Conservation (phyloP, 106 monocot genomes). For the Narthecium ossifragum region DNA sequence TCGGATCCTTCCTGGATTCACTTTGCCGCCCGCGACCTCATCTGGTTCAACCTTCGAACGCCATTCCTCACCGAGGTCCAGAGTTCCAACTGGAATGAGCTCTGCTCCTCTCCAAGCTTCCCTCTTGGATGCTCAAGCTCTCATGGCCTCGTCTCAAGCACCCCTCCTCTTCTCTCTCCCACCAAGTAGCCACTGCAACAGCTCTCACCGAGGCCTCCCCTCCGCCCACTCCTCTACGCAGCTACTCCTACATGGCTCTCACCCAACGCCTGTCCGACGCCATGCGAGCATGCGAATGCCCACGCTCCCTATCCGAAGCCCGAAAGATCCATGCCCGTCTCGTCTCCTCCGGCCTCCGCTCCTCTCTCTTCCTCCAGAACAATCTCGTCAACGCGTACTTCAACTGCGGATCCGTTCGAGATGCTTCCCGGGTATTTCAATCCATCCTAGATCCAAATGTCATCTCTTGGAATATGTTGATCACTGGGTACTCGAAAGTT, state of each 20-base stretch:
- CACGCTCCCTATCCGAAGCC: slow-evolving; percentile 10
- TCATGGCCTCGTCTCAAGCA: slow-evolving; percentile 11
- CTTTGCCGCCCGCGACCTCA: too few relatives aligned
- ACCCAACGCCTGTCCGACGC: slow-evolving; percentile 26
- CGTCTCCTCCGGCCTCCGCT: slow-evolving; percentile 31
- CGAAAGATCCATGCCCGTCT: slow-evolving; percentile 47
- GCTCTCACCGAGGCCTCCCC: neutral
- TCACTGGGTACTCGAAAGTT: slow-evolving; percentile 40
- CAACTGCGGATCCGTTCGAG: slow-evolving; percentile 24
- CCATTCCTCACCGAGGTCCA: too few relatives aligned
- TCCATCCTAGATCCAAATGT: slow-evolving; percentile 39
- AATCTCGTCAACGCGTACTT: slow-evolving; percentile 55
- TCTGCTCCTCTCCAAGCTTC: neutral
- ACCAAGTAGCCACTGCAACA: neutral
- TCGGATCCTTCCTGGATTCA: too few relatives aligned
- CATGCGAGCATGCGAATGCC: slow-evolving; percentile 10
- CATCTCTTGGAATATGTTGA: slow-evolving; percentile 59
- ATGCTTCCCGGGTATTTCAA: slow-evolving; percentile 39
- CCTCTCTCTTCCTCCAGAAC: slow-evolving; percentile 71
- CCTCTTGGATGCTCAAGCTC: slow-evolving; percentile 16
- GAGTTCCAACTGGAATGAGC: too few relatives aligned
- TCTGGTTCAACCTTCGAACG: too few relatives aligned
- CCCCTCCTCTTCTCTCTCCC: neutral
- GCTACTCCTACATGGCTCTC: slow-evolving; percentile 15
- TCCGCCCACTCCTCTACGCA: neutral